Evolutionary conservation across 2,329 filamentous ascomycete genomes (phyloP), one percentile per base, ranked within the genome.

Genomic region (Trichothecium roseum): DNA sequence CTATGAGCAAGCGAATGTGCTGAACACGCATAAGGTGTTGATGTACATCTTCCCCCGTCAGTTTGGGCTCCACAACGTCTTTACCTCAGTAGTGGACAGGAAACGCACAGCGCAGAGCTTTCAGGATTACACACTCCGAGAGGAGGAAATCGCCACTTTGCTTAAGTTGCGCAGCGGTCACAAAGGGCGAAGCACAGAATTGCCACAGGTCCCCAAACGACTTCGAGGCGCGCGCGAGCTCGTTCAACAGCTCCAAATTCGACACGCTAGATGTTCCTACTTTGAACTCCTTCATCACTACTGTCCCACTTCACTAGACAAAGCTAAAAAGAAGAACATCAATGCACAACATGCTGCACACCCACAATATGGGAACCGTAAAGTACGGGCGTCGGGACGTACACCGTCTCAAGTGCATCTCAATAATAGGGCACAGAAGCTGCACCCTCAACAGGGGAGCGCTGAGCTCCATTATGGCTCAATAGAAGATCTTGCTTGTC

Each of bases 31-130:
- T 9, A 84, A 82, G 45, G 59, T 94, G 15, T 75, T 94, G 72
- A 91, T 89, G 66, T 89, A 96, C 56, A 78, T 98, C 2, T 98
- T 98, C 47, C 91, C 91, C 22, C 72, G 81, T 9, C 88, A 96
- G 50, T 96, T 94, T 50, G 75, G 76, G 12, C 63, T 98, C 4
- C 86, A 94, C 51, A 98, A 96, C 56, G 86, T 82, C n/a, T 95
- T 96, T 52, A 86, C 78, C 0, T 84, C 78, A 5, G 60, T 64
- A 4, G 68, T 81, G 13, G 72, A 91, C 52, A 53, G 52, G 16
- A 69, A 60, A 33, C 73, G 84, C 48, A 89, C 81, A 0, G 64
- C 74, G 0, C 81, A 89, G 46, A 72, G 72, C 18, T 79, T 89
- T 49, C 84, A 85, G 49, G 87, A 94, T 54, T 94, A 94, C 52